phyloP scores from a whole-genome alignment of 352 stramenopile species.

The Phytophthora multivora region DNA sequence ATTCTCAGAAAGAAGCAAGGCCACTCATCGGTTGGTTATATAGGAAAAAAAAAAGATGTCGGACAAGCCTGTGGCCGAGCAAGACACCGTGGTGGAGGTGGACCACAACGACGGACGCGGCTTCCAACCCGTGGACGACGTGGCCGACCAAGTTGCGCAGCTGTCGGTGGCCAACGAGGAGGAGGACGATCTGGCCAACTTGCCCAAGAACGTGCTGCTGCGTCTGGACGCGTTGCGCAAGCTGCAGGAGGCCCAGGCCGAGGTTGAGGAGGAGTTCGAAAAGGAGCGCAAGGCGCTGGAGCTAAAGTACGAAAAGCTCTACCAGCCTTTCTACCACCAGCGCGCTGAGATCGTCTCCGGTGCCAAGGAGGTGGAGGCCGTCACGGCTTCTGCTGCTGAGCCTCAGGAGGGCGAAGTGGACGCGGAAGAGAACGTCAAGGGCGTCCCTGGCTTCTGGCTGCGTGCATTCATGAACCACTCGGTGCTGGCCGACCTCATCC shows the following conservation, averaged over 20 bases:
- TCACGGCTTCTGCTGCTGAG: slow-evolving; percentile 53
- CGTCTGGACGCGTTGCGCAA: slow-evolving; percentile 71
- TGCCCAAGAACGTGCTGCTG: slow-evolving; percentile 77
- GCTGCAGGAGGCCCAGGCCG: slow-evolving; percentile 77
- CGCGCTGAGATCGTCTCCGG: slow-evolving; percentile 79
- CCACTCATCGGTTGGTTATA: background rate
- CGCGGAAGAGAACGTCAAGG: slow-evolving; percentile 66
- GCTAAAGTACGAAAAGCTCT: slow-evolving; percentile 90
- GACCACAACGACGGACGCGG: slow-evolving; percentile 65
- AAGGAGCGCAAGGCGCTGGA: slow-evolving; percentile 83
- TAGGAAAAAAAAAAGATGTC: slow-evolving; percentile 30
- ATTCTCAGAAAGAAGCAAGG: slow-evolving; percentile 31
- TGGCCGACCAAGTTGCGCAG: slow-evolving; percentile 43
- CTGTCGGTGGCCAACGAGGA: slow-evolving; percentile 46
- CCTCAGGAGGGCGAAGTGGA: slow-evolving; percentile 39
- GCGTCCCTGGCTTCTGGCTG: slow-evolving; percentile 86
- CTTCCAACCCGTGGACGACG: slow-evolving; percentile 61
- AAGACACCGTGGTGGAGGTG: slow-evolving; percentile 64
- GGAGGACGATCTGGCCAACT: slow-evolving; percentile 63
- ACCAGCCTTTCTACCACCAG: slow-evolving; percentile 82
- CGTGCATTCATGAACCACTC: slow-evolving; percentile 88
- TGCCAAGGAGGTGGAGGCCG: slow-evolving; percentile 74
- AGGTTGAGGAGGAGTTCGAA: slow-evolving; percentile 84
- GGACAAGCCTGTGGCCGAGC: slow-evolving; percentile 45
- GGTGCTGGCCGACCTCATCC: slow-evolving; percentile 74